Conservation (phyloP, 1,139 yeast genomes). For the Pneumocystis oryctolagi region DNA sequence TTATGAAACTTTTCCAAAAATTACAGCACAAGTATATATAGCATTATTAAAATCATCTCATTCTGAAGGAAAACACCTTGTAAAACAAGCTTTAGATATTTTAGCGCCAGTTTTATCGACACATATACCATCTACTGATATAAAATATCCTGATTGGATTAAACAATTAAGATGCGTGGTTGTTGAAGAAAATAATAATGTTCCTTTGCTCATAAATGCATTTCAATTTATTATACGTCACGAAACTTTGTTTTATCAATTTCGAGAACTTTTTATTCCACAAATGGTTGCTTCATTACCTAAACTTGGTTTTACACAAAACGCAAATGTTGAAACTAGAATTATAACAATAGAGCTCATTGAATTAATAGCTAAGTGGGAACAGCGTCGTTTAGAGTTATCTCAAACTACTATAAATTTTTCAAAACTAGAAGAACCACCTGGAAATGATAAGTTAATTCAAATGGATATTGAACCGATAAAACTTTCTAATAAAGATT, state of each 20-base stretch:
- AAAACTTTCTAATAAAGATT: conserved; percentile 5
- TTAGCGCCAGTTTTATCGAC: conserved; percentile 78
- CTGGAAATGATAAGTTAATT: conserved; percentile 2
- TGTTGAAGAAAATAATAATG: conserved; percentile 76
- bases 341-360: conserved; percentile 78
- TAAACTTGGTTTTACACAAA: conserved; percentile 66
- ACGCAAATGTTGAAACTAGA: conserved; percentile 61
- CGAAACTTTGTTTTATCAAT: conserved; percentile 66
- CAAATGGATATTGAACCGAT: conserved; percentile 12
- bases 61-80: conserved; percentile 68
- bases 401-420: background rate
- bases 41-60: conserved; percentile 77
- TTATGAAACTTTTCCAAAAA: conserved; percentile 76
- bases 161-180: conserved; percentile 90
- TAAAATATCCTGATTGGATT: conserved; percentile 52
- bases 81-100: conserved; percentile 73
- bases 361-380: conserved; percentile 78
- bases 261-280: conserved; percentile 78
- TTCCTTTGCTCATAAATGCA: conserved; percentile 71
- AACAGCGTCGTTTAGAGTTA: conserved; percentile 23
- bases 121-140: conserved; percentile 36
- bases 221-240: conserved; percentile 83
- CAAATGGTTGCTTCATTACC: conserved; percentile 93
- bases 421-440: background rate
- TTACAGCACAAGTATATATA: conserved; percentile 84